Conservation (phyloP, 2,329 filamentous ascomycete species). For the Davidsoniella virescens region DNA sequence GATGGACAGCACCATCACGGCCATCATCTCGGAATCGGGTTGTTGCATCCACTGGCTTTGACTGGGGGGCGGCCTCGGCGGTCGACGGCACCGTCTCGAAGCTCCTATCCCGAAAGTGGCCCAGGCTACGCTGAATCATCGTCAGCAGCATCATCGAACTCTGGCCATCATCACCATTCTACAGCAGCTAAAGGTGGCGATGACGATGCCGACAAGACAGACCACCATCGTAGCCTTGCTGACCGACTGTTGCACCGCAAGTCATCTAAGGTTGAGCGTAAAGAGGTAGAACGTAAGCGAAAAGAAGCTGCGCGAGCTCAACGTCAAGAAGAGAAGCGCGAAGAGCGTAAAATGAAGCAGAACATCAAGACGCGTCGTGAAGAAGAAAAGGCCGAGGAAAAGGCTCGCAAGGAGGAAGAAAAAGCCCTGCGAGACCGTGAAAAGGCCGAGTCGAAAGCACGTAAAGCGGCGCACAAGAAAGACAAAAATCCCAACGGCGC, state of each 20-base stretch:
- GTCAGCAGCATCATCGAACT: background rate
- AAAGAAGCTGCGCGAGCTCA: conserved; percentile 32
- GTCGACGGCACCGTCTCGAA: background rate
- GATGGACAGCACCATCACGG: too few relatives aligned
- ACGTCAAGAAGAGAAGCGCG: conserved; percentile 29
- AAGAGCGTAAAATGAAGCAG: conserved; percentile 31
- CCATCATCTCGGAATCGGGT: too few relatives aligned
- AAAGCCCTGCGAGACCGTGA: conserved; percentile 31
- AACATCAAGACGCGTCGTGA: conserved; percentile 38
- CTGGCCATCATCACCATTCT: background rate
- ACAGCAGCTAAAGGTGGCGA: too few relatives aligned
- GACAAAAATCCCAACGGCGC: conserved; percentile 30
- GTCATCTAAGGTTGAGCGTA: conserved; percentile 1
- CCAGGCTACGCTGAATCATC: background rate
- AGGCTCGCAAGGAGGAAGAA: conserved; percentile 45
- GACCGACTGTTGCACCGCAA: conserved; percentile 4
- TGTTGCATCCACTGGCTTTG: too few relatives aligned
- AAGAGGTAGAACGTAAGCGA: conserved; percentile 4
- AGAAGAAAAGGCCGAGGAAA: conserved; percentile 25
- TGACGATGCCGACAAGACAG: background rate
- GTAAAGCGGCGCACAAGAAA: conserved; percentile 44
- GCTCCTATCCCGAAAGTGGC: background rate
- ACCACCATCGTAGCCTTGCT: conserved; percentile 4
- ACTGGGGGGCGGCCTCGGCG: background rate
- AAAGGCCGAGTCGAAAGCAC: conserved; percentile 24